Evolutionary conservation across 169 alveolate species (phyloP).

Genomic region (Cryptosporidium viatorum): DNA sequence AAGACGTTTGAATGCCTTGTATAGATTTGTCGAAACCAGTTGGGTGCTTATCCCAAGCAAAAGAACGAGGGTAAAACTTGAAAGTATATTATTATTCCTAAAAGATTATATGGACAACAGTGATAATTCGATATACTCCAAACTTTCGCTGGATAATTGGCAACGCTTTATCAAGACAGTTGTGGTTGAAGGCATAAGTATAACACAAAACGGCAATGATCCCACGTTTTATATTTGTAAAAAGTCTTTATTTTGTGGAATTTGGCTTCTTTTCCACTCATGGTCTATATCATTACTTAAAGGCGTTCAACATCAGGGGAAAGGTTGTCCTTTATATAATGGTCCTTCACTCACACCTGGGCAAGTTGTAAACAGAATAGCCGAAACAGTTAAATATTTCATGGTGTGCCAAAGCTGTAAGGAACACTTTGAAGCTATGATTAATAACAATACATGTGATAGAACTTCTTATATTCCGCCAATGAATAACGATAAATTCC

Average conservation of each 20-base stretch:
- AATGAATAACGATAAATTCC: constrained; percentile 26
- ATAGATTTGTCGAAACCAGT: constrained; percentile 67
- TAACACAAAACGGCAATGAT: background rate
- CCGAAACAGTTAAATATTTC: constrained; percentile 48
- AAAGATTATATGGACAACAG: constrained; percentile 11
- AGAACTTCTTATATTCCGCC: constrained; percentile 58
- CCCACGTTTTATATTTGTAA: constrained; percentile 32
- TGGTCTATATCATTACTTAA: constrained; percentile 59
- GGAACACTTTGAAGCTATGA: constrained; percentile 59
- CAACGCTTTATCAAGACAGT: constrained; percentile 28
- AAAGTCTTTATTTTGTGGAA: constrained; percentile 59
- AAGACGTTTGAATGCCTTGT: constrained; percentile 37
- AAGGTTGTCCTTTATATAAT: constrained; percentile 30
- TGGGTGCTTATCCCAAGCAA: constrained; percentile 64
- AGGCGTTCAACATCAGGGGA: constrained; percentile 50
- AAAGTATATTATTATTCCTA: constrained; percentile 15
- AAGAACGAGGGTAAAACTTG: constrained; percentile 30
- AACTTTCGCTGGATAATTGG: constrained; percentile 39
- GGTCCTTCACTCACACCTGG: constrained; percentile 64
- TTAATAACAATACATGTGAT: constrained; percentile 55
- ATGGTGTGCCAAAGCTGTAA: constrained; percentile 61
- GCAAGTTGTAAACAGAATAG: constrained; percentile 50
- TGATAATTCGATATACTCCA: constrained; percentile 16
- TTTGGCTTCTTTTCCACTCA: constrained; percentile 68
- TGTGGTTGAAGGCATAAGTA: constrained; percentile 28